phyloP scores from a whole-genome alignment of 352 stramenopile genomes.

The Nothophytophthora sp. region DNA sequence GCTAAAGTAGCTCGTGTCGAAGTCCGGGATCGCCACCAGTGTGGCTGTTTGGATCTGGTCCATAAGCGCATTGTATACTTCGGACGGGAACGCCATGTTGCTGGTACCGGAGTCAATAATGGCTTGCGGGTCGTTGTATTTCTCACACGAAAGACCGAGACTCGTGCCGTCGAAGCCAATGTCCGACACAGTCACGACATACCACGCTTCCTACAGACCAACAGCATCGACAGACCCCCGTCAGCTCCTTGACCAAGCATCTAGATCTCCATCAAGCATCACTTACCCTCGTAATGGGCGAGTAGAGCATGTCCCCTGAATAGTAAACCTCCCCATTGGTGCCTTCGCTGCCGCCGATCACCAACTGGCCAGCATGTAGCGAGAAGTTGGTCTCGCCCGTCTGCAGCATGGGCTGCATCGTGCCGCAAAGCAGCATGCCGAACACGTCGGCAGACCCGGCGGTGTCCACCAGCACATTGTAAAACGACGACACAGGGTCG shows the following conservation, averaged over 20 bases:
- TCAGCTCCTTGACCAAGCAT: background rate
- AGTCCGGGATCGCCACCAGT: constrained; percentile 53
- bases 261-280: background rate
- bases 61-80: constrained; percentile 81
- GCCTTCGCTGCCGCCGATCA: constrained; percentile 67
- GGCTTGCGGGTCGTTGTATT: constrained; percentile 76
- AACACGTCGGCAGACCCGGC: constrained; percentile 57
- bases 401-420: constrained; percentile 68
- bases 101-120: constrained; percentile 86
- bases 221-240: background rate
- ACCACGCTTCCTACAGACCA: constrained; percentile 69
- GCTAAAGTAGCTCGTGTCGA: constrained; percentile 76
- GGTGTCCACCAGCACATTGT: constrained; percentile 48
- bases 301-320: constrained; percentile 73
- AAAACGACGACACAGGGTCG: constrained; percentile 51
- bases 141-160: constrained; percentile 58
- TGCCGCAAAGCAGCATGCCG: constrained; percentile 75
- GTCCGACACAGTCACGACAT: constrained; percentile 75
- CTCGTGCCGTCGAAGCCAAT: constrained; percentile 66
- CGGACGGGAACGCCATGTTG: constrained; percentile 75
- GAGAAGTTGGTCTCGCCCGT: constrained; percentile 41
- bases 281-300: constrained; percentile 61
- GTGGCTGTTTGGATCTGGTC: constrained; percentile 61
- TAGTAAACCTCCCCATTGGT: constrained; percentile 61
- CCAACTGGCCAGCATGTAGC: constrained; percentile 57